phyloP scores from a whole-genome alignment of 441 rosid species.

The Eutrema salsugineum region DNA sequence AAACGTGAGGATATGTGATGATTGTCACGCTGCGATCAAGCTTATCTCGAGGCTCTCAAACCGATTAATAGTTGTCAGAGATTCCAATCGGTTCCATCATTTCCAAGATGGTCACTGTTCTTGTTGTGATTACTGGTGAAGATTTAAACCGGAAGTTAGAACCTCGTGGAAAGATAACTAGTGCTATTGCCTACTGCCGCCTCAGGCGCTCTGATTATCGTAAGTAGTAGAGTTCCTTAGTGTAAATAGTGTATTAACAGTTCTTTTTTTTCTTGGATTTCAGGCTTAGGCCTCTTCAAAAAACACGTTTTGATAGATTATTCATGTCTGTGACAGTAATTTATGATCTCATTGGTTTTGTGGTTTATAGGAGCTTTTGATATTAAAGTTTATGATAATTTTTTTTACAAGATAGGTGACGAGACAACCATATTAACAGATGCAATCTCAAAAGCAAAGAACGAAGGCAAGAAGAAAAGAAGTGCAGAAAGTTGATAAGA shows the following conservation, averaged over 20 bases:
- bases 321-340: not conserved
- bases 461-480: not conserved
- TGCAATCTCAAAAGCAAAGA: not conserved
- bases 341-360: not conserved
- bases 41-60: constrained; percentile 56
- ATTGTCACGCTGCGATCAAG: constrained; percentile 84
- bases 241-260: not conserved
- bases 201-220: not conserved
- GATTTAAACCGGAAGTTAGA: not conserved
- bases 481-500: not conserved
- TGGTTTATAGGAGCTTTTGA: not conserved
- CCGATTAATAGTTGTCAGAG: constrained; percentile 67
- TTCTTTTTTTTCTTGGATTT: not conserved
- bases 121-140: constrained; percentile 76
- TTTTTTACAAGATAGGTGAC: constrained; percentile 2
- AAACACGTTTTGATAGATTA: not conserved
- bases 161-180: not conserved
- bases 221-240: not conserved
- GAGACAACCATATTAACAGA: constrained; percentile 18
- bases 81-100: constrained; percentile 75
- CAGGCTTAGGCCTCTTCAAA: not conserved
- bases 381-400: not conserved
- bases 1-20: constrained; percentile 84
- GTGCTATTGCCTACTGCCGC: not conserved
- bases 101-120: constrained; percentile 63